These are phyloP conservation scores for Pseudogymnoascus sp. DNA, from an alignment of 2,329 filamentous ascomycete species.

Conservation along the genomic window DNA sequence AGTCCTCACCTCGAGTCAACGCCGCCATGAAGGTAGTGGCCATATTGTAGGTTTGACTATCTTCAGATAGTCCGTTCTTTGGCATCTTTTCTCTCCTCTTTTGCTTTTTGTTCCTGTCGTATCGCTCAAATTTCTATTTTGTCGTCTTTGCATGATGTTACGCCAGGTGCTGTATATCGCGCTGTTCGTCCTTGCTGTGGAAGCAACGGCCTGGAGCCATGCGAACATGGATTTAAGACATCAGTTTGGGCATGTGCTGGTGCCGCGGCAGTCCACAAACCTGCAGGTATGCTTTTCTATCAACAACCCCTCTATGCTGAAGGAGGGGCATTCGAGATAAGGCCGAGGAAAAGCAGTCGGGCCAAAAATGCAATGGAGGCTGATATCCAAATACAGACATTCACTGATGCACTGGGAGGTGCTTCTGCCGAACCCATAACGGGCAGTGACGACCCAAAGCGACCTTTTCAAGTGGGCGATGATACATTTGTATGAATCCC, in stretches of 20 bases:
- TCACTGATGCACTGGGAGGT: conserved; percentile 35
- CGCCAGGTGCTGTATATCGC: conserved; percentile 5
- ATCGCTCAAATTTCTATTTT: not conserved
- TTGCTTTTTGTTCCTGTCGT: not conserved
- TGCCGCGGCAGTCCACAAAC: not conserved
- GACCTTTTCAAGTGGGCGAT: conserved; percentile 38
- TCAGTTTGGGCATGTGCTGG: not conserved
- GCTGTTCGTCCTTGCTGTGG: not conserved
- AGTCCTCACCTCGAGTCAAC: not conserved
- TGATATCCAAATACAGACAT: conserved; percentile 32
- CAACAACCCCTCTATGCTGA: not conserved
- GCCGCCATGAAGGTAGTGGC: not conserved
- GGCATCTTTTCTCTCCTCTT: not conserved
- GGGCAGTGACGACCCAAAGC: conserved; percentile 32
- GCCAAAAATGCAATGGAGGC: not conserved
- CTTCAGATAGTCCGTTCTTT: not conserved
- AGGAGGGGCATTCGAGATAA: not conserved
- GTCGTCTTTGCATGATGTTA: not conserved
- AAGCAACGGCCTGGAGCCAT: conserved; percentile 6
- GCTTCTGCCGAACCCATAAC: conserved; percentile 31
- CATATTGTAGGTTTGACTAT: conserved; percentile 1
- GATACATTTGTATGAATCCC: conserved; percentile 35
- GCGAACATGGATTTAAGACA: conserved; percentile 2
- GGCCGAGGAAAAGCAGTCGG: not conserved
- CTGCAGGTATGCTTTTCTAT: not conserved